Evolutionary conservation across 2,329 filamentous ascomycete genomes (phyloP).

Genomic region (Fusarium sp.): DNA sequence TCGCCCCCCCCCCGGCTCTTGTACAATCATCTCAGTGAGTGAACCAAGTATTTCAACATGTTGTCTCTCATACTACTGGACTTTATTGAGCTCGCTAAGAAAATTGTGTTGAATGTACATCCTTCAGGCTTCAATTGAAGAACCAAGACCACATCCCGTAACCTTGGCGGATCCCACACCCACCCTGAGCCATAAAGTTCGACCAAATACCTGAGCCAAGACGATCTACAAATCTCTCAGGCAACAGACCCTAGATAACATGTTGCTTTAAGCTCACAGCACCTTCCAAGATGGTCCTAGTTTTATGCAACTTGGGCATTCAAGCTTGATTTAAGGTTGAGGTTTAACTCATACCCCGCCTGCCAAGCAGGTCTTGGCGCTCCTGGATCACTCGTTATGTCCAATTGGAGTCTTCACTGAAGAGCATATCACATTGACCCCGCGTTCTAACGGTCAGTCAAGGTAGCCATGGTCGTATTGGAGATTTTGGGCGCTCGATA

Average conservation of each 20-base stretch:
- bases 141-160: background rate
- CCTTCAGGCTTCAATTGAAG: background rate
- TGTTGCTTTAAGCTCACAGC: too few species aligned
- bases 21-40: too few species aligned
- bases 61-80: too few species aligned
- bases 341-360: constrained; percentile 12
- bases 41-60: too few species aligned
- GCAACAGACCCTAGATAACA: too few species aligned
- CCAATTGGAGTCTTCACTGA: background rate
- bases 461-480: too few species aligned
- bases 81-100: too few species aligned
- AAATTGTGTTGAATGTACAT: background rate
- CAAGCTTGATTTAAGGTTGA: constrained; percentile 22
- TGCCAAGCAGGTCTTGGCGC: constrained; percentile 13
- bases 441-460: background rate
- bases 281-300: constrained; percentile 18
- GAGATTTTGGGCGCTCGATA: too few species aligned
- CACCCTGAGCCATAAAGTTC: background rate
- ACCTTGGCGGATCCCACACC: background rate
- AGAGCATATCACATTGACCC: background rate
- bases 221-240: background rate
- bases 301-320: background rate
- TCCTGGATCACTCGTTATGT: too few species aligned
- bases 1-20: too few species aligned
- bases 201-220: background rate